Conservation (phyloP, 2,329 filamentous ascomycete species). For the Ophiostoma populinum region DNA sequence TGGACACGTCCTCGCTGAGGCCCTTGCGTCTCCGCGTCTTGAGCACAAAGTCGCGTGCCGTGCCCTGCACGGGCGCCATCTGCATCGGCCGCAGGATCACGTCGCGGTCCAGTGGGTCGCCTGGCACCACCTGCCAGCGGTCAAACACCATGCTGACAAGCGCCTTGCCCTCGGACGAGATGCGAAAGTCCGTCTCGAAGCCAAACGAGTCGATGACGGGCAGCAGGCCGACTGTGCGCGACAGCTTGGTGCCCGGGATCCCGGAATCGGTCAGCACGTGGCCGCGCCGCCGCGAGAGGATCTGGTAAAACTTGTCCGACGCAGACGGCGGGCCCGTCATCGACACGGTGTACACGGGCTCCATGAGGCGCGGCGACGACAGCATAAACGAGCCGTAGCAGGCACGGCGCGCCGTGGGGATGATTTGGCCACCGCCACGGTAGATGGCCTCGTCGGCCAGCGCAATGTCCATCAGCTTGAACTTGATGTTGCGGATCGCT, state of each 20-base stretch:
- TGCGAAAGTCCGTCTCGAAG: slow-evolving; percentile 92
- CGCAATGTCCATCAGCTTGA: slow-evolving; percentile 82
- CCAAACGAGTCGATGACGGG: slow-evolving; percentile 96
- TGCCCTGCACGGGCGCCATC: slow-evolving; percentile 73
- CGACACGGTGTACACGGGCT: slow-evolving; percentile 80
- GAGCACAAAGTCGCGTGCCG: slow-evolving; percentile 86
- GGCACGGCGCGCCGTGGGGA: slow-evolving; percentile 79
- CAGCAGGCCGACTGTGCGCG: slow-evolving; percentile 76
- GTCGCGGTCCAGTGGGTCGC: slow-evolving; percentile 81
- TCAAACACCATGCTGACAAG: slow-evolving; percentile 89
- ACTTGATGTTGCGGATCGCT: slow-evolving; percentile 96
- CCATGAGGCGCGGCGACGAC: slow-evolving; percentile 91
- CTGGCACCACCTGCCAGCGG: slow-evolving; percentile 87
- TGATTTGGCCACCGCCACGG: slow-evolving; percentile 91
- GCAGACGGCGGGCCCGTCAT: slow-evolving; percentile 88
- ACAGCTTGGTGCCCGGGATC: slow-evolving; percentile 84
- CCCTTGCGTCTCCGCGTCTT: slow-evolving; percentile 92
- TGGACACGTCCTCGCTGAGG: slow-evolving; percentile 83
- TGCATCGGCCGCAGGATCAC: slow-evolving; percentile 71
- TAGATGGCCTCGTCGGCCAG: slow-evolving; percentile 84
- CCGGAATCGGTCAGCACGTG: slow-evolving; percentile 91
- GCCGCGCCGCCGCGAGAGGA: slow-evolving; percentile 71
- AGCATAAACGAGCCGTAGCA: slow-evolving; percentile 95
- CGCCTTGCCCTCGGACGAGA: slow-evolving; percentile 86
- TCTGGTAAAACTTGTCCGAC: slow-evolving; percentile 78